Conservation (phyloP, 768 basidiomycete species). For the Boletus rubropictus region DNA sequence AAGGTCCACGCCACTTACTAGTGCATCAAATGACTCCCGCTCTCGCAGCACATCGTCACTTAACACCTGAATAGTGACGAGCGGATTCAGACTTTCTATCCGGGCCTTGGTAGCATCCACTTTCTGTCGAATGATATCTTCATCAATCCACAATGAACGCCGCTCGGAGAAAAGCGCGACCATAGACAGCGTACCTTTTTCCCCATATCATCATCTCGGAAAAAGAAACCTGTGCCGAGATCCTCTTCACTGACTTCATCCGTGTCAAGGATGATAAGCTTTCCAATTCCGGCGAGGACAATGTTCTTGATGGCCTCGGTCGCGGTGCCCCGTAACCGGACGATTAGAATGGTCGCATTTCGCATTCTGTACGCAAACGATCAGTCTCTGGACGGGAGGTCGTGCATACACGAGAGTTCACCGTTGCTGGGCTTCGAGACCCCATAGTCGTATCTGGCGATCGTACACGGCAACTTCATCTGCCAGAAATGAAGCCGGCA, state of each 20-base stretch:
- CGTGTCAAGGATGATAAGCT: constrained; percentile 76
- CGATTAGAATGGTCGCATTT: constrained; percentile 82
- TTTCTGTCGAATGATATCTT: constrained; percentile 45
- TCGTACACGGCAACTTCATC: constrained; percentile 87
- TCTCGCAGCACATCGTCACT: constrained; percentile 45
- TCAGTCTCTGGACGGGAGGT: constrained; percentile 6
- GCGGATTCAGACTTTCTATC: constrained; percentile 87
- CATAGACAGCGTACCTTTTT: constrained; percentile 53
- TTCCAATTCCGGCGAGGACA: constrained; percentile 93
- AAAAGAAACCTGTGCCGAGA: constrained; percentile 89
- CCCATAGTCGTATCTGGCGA: constrained; percentile 96
- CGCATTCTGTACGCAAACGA: constrained; percentile 62
- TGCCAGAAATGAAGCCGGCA: constrained; percentile 20
- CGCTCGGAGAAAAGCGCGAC: constrained; percentile 22
- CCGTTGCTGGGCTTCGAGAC: constrained; percentile 96
- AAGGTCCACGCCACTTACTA: constrained; percentile 68
- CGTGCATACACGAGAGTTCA: constrained; percentile 27
- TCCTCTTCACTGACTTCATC: constrained; percentile 76
- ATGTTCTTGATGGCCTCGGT: constrained; percentile 97
- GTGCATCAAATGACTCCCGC: constrained; percentile 46
- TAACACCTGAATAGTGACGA: constrained; percentile 73
- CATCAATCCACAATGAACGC: constrained; percentile 31
- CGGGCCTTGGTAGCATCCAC: constrained; percentile 79
- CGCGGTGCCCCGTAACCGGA: constrained; percentile 75
- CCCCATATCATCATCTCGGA: constrained; percentile 89